phyloP scores from a whole-genome alignment of 1,284 basidiomycete genomes.

The Rhodotorula sp. region DNA sequence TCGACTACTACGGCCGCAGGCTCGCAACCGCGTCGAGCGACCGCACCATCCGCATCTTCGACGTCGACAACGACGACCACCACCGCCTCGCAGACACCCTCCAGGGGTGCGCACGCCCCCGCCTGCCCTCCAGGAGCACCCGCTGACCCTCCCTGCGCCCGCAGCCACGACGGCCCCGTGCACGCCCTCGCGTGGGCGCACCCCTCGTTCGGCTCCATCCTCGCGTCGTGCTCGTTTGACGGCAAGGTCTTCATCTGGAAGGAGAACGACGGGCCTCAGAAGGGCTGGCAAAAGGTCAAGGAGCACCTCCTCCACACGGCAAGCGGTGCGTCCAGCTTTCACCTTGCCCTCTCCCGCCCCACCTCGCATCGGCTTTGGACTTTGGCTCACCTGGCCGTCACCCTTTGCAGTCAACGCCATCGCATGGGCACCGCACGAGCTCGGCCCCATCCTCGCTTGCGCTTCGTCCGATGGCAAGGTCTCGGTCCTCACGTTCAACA shows the following conservation, averaged over 20 bases:
- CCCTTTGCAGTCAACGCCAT: slow-evolving; percentile 80
- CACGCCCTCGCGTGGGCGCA: slow-evolving; percentile 99
- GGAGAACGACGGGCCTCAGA: slow-evolving; percentile 59
- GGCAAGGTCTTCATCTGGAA: slow-evolving; percentile 99
- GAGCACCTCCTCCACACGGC: slow-evolving; percentile 94
- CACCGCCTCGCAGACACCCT: slow-evolving; percentile 60
- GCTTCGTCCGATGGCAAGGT: slow-evolving; percentile 98
- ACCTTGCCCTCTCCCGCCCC: neutral
- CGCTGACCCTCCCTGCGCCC: neutral
- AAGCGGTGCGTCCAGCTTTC: slow-evolving; percentile 63
- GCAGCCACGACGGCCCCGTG: slow-evolving; percentile 87
- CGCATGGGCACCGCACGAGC: slow-evolving; percentile 96
- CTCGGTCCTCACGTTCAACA: slow-evolving; percentile 95
- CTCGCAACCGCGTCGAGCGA: slow-evolving; percentile 97
- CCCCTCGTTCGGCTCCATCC: slow-evolving; percentile 92
- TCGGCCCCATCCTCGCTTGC: slow-evolving; percentile 94
- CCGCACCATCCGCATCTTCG: slow-evolving; percentile 92
- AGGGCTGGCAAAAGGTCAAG: slow-evolving; percentile 85
- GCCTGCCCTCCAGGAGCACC: neutral
- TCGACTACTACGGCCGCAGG: slow-evolving; percentile 96
- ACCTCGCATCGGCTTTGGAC: neutral
- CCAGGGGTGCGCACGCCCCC: slow-evolving; percentile 64
- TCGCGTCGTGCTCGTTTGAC: slow-evolving; percentile 96
- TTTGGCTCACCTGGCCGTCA: neutral
- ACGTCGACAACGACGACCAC: slow-evolving; percentile 71